Conservation (phyloP, 2,329 filamentous ascomycete genomes). For the Penicillium oxalicum region DNA sequence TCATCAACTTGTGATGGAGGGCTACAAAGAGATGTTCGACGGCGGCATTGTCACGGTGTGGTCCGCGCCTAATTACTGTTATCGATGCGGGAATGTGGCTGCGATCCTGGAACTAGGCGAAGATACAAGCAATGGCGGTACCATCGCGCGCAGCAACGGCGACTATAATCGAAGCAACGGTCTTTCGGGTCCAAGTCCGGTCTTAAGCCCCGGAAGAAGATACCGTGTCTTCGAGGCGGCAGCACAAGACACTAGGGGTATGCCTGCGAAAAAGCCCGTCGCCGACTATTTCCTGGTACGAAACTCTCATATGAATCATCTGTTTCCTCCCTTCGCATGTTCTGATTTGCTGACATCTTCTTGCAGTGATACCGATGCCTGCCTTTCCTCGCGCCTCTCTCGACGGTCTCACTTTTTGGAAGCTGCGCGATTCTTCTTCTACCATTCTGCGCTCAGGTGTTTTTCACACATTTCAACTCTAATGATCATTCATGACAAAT, state of each 20-base stretch:
- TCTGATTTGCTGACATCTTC: conserved; percentile 6
- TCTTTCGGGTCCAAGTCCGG: conserved; percentile 47
- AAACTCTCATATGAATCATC: background rate
- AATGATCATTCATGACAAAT: conserved; percentile 22
- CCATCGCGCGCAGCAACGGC: conserved; percentile 58
- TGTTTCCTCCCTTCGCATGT: background rate
- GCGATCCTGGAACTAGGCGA: conserved; percentile 90
- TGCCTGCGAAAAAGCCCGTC: conserved; percentile 98
- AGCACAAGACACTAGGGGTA: conserved; percentile 89
- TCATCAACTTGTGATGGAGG: conserved; percentile 98
- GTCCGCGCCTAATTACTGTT: conserved; percentile 96
- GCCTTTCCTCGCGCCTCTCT: conserved; percentile 10
- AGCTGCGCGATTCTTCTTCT: conserved; percentile 9
- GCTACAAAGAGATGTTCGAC: conserved; percentile 99
- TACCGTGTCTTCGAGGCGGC: conserved; percentile 96
- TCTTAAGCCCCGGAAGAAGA: conserved; percentile 70
- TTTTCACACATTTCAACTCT: conserved; percentile 10
- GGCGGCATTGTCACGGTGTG: conserved; percentile 96
- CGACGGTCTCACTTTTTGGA: conserved; percentile 5
- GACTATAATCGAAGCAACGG: conserved; percentile 41
- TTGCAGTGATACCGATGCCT: conserved; percentile 19
- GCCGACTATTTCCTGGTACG: conserved; percentile 83
- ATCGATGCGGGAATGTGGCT: conserved; percentile 90
- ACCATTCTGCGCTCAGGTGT: conserved; percentile 18
- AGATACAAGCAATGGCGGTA: conserved; percentile 68